Evolutionary conservation across 257 asterid genomes (phyloP).

Genomic region (Galeopsis tetrahit): DNA sequence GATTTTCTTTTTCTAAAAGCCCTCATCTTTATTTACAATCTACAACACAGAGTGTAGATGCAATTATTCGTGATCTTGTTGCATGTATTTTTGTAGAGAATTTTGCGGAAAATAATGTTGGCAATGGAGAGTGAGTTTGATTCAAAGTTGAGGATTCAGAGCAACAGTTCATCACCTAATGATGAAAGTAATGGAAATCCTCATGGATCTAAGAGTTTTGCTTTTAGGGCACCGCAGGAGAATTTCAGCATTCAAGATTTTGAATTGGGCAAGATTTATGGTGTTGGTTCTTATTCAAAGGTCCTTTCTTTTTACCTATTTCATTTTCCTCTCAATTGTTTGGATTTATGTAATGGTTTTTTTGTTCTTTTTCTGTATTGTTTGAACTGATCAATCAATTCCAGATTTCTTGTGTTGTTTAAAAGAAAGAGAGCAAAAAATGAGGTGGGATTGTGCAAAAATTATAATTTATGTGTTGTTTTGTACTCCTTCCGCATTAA

Average conservation of each 20-base stretch:
- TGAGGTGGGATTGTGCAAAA: neutral
- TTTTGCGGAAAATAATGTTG: constrained; percentile 57
- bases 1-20: constrained; percentile 37
- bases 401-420: neutral
- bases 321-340: neutral
- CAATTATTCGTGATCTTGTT: constrained; percentile 20
- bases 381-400: constrained; percentile 25
- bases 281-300: constrained; percentile 99
- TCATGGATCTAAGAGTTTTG: constrained; percentile 80
- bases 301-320: constrained; percentile 39
- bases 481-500: too few relatives aligned
- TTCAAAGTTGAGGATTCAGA: constrained; percentile 72
- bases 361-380: constrained; percentile 22
- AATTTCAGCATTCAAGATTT: constrained; percentile 89
- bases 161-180: constrained; percentile 51
- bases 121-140: constrained; percentile 93
- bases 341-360: constrained; percentile 2
- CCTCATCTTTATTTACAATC: constrained; percentile 6
- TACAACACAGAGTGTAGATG: constrained; percentile 19
- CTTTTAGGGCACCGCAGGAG: constrained; percentile 96
- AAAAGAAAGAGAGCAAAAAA: constrained; percentile 3
- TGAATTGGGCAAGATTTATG: constrained; percentile 98
- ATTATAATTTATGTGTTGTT: constrained; percentile 5
- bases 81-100: constrained; percentile 39
- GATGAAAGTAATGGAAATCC: constrained; percentile 34